Base-by-base conservation (phyloP, 2,329 filamentous ascomycete genomes). In the Ascochyta rabiei region DNA sequence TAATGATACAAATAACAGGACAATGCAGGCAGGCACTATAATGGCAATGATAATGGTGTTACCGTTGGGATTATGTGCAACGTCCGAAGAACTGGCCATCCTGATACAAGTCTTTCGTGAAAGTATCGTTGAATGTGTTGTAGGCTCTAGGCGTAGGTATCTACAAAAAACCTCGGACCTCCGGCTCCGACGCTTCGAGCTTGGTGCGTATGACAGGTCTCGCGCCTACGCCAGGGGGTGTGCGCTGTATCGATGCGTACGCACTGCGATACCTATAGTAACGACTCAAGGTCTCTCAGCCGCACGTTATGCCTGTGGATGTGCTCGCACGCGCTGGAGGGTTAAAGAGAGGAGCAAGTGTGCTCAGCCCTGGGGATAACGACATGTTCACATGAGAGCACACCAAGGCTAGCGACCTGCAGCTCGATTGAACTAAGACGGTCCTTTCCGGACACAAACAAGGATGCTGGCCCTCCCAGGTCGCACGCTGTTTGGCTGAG, bases 11-110 rank as follows among this genome's bases (percentile, higher is more conserved):
- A 75, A 54, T 3, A 70, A 48, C n/a, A 73, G 57, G 12, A 71
- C 65, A 47, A 73, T 66, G 16, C 73, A 56, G 1, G 62, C 63
- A 18, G 72, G 72, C 19, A 74, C 59, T 16, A 74, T 61, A 33
- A 74, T 69, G 0, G 66, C 69, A 37, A 75, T 56, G 8, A 70
- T 55, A 10, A 69, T 56, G 18, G 59, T 66, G 42, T 58, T 62
- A 19, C 63, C 37, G 4, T 50, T 50, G 5, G 52, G 37, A 9
- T 37, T 46, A 13, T 34, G 37, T 33, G 35, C 28, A 4, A 42
- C 34, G 13, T 46, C 41, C 19, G 46, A 21, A 18, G 42, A n/a
- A n/a, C 28, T 42, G 23, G 52, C 21, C 52, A 55, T 55, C 6
- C 34, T 42, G 35, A 31, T 6, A 16, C 12, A 30, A 6, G 30